Base-by-base conservation (phyloP, 805 yeast genomes). In the Wickerhamiella brachini region DNA sequence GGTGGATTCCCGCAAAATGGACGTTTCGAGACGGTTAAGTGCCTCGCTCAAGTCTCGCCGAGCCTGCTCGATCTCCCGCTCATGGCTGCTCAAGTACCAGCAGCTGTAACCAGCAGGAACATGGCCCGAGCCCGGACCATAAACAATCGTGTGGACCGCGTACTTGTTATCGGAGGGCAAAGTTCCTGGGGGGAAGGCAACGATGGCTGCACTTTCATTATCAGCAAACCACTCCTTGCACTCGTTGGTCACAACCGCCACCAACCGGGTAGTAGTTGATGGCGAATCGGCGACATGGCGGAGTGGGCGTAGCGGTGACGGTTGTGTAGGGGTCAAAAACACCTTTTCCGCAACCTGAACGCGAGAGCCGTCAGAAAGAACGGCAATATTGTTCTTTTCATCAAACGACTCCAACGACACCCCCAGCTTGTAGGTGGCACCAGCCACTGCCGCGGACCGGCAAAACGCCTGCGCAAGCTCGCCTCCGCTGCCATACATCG, bases 371-470 rank as follows among this genome's bases (percentile, higher is more conserved):
- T 89, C 96, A 49, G 60, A 55, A 39, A 68, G 54, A 12, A 60
- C 53, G 7, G 95, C 96, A 22, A 79, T 70, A 60, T 84, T 81
- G 29, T 78, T 69, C 24, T 65, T 68, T 37, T 82, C 78, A 64
- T 90, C 90, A 67, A 71, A 87, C 38, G 78, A 77, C 5, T 69
- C 69, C 49, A 90, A 67, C 41, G 73, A 69, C 15, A 93, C 82
- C 62, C 82, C 80, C 51, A 90, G 72, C 65, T 88, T 87, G 69
- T 93, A 90, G 34, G 94, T 86, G 50, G 97, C 83, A 50, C 97
- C 97, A 18, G 93, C 97, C 55, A 90, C 97, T 13, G 98, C 98
- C 3, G 97, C 97, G 52, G 95, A 84, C 59, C 98, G 76, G 69
- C 97, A 90, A 67, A 93, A 90, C 1, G 97, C 98, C 69, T 90